Evolutionary conservation across 257 asterid genomes (phyloP).

Genomic region (Plantago ovata): DNA sequence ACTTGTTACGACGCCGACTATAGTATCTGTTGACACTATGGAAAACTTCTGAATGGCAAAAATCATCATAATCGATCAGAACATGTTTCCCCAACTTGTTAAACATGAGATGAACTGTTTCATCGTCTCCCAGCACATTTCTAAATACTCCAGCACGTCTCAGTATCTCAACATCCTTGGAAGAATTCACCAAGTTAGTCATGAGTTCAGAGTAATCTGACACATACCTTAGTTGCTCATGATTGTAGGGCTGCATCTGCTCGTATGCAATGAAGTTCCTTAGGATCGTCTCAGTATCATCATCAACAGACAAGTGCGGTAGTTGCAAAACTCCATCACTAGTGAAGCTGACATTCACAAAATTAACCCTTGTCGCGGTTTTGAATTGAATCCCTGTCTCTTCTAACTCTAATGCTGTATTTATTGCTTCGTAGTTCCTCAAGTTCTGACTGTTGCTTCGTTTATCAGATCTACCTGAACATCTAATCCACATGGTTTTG

Average conservation of each 20-base stretch:
- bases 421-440: not conserved
- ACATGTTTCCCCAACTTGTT: slow-evolving; percentile 11
- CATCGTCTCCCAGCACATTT: slow-evolving; percentile 11
- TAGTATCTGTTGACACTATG: not conserved
- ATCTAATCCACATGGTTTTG: no score
- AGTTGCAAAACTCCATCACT: slow-evolving; percentile 9
- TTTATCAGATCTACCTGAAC: not conserved
- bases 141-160: not conserved
- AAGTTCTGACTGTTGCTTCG: no score
- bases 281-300: slow-evolving; percentile 16
- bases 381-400: slow-evolving; percentile 14
- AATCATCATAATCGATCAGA: not conserved
- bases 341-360: slow-evolving; percentile 20
- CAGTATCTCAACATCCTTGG: slow-evolving; percentile 14
- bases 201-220: slow-evolving; percentile 14
- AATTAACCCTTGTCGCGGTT: not conserved
- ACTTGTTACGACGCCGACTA: not conserved
- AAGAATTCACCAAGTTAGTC: slow-evolving; percentile 19
- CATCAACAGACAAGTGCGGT: slow-evolving; percentile 5
- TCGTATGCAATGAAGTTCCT: slow-evolving; percentile 23
- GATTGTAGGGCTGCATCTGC: not conserved
- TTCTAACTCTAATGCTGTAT: slow-evolving; percentile 4
- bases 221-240: not conserved
- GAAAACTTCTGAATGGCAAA: slow-evolving; percentile 4
- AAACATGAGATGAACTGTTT: slow-evolving; percentile 12